A percentile compares a stretch with the other conserved stretches of the same genome.
phyloP scores from a whole-genome alignment of 192 early-diverging fungal genomes.

The Gryganskiella cystojenkinii region DNA sequence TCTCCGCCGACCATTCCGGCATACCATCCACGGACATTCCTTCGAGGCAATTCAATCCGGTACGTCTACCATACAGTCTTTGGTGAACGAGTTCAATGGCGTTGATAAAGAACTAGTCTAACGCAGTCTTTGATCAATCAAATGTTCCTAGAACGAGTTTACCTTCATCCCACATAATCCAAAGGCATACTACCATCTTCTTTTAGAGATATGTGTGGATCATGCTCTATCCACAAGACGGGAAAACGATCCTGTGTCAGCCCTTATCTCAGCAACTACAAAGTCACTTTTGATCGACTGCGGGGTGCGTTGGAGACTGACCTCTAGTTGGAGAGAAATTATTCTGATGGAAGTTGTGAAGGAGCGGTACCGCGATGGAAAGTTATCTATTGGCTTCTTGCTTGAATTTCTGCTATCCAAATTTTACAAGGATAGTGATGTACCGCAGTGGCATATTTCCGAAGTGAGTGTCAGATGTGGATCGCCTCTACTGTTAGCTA shows the following conservation, averaged over 20 bases:
- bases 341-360: slow-evolving; percentile 61
- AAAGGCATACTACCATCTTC: slow-evolving; percentile 65
- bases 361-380: slow-evolving; percentile 52
- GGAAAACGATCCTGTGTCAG: slow-evolving; percentile 50
- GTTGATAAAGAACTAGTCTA: slow-evolving; percentile 7
- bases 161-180: slow-evolving; percentile 69
- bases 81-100: too few species aligned
- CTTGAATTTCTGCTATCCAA: slow-evolving; percentile 50
- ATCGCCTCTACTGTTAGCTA: background rate
- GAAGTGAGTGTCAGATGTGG: slow-evolving; percentile 51
- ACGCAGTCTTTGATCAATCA: slow-evolving; percentile 13
- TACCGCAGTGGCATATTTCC: slow-evolving; percentile 64
- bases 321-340: slow-evolving; percentile 61
- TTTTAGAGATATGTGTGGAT: slow-evolving; percentile 73
- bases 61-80: background rate
- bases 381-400: slow-evolving; percentile 35
- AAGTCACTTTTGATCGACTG: slow-evolving; percentile 73
- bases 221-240: slow-evolving; percentile 58
- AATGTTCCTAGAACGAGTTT: slow-evolving; percentile 54
- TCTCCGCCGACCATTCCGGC: slow-evolving; percentile 20
- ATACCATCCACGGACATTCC: slow-evolving; percentile 22
- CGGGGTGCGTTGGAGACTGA: slow-evolving; percentile 74
- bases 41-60: slow-evolving; percentile 32
- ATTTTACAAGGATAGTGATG: slow-evolving; percentile 57
- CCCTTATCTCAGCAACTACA: slow-evolving; percentile 63